Base-by-base conservation (phyloP, 2,329 filamentous ascomycete species). In the Fonsecaea pedrosoi region DNA sequence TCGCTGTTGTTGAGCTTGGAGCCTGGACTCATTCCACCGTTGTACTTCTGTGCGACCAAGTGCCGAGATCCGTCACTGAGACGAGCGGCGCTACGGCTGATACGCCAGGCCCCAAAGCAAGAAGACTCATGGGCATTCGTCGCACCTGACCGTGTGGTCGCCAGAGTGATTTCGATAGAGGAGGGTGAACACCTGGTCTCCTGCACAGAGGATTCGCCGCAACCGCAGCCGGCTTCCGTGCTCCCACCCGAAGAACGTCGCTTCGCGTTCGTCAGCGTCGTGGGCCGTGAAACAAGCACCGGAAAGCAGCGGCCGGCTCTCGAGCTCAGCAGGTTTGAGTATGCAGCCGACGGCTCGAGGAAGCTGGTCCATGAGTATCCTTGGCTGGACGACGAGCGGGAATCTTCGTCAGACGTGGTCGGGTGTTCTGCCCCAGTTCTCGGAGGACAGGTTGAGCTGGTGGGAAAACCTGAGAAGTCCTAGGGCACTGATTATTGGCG, bases 21-120 rank as follows among this genome's bases (percentile, higher is more conserved):
- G 38, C 64, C 67, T 3, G 67, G 62, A 30, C 55, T 64, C 32
- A 58, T 71, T 40, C 64, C 67, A 57, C 55, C 62, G 55, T 57
- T 69, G 45, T 69, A 69, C 55, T 71, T 71, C 55, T 67, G 67
- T 38, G 67, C 65, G 34, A 67, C 58, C 21, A 69, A 67, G 62
- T 71, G 69, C 53, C 62, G 67, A 21, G 54, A 71, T 32, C 67
- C 69, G 34, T 37, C 37, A 21, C 55, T 69, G 25, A 67, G 69
- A 64, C 60, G 66, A 61, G 37, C 63, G 42, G 69, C 69, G 32
- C 58, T 66, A 21, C 40, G 42, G 55, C 45, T 70, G 37, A 67
- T 71, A 53, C 59, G 63, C 25, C 66, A 60, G 62, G 63, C 66
- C 60, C 60, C 60, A 54, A 37, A 18, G 42, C 42, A 61, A 34